A percentile compares a stretch with the other conserved stretches of the same genome.
Evolutionary conservation across 2,329 filamentous ascomycete genomes (phyloP).

Genomic region (Epichloe sylvatica): DNA sequence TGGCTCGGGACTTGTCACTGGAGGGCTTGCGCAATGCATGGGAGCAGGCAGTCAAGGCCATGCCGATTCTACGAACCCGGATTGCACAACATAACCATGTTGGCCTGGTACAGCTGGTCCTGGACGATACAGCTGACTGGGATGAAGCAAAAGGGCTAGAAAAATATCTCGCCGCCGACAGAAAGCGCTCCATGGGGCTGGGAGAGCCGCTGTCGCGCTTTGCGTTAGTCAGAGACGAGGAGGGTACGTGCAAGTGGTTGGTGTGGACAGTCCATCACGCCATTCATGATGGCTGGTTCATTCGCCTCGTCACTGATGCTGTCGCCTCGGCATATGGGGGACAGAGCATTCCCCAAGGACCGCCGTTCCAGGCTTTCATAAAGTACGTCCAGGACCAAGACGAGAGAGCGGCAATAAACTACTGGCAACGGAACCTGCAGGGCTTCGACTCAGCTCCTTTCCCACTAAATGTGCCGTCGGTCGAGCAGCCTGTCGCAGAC

Average conservation of each 20-base stretch:
- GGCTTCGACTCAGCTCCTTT: constrained; percentile 27
- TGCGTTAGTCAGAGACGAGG: constrained; percentile 20
- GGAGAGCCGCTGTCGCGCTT: constrained; percentile 28
- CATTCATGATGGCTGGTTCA: constrained; percentile 34
- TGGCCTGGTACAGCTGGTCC: constrained; percentile 30
- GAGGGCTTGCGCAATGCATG: constrained; percentile 5
- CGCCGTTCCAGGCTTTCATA: constrained; percentile 29
- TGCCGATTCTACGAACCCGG: constrained; percentile 28
- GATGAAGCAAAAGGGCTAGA: constrained; percentile 13
- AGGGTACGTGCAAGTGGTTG: constrained; percentile 26
- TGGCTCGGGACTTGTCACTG: constrained; percentile 3
- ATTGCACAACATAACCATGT: constrained; percentile 27
- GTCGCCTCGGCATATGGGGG: constrained; percentile 3
- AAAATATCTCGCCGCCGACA: constrained; percentile 23
- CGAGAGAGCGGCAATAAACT: constrained; percentile 21
- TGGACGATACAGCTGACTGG: constrained; percentile 22
- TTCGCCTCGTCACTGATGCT: constrained; percentile 29
- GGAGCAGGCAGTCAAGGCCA: constrained; percentile 2
- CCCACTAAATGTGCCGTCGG: constrained; percentile 25
- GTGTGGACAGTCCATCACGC: constrained; percentile 30
- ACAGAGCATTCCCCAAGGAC: not conserved
- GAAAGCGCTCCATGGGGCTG: constrained; percentile 22
- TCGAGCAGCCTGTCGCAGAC: constrained; percentile 30
- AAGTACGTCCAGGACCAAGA: constrained; percentile 26
- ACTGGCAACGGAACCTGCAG: constrained; percentile 28